These are phyloP conservation scores for Corallochytrium limacisporum DNA, from an alignment of 78 protist species.

Conservation along the genomic window DNA sequence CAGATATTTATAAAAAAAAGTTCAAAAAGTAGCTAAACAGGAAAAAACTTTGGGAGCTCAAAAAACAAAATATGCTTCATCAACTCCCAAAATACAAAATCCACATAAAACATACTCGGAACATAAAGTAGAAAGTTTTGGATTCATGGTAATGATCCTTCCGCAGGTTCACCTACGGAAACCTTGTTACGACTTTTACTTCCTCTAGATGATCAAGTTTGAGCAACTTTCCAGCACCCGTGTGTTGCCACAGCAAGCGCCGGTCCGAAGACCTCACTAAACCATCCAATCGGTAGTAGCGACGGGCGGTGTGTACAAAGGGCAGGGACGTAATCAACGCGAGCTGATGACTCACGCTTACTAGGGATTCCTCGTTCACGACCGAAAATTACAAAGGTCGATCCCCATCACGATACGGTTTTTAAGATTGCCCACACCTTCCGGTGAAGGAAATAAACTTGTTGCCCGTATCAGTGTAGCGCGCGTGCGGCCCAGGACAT, in stretches of 20 bases:
- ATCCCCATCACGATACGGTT: conserved; percentile 50
- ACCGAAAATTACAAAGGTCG: conserved; percentile 64
- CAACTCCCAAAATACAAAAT: too few species aligned
- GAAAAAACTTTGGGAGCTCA: background rate
- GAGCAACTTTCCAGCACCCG: background rate
- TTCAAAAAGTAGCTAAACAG: too few species aligned
- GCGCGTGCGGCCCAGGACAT: conserved; percentile 83
- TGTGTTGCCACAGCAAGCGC: background rate
- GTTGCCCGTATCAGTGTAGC: conserved; percentile 59
- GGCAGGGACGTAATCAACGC: conserved; percentile 80
- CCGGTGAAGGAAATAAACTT: conserved; percentile 37
- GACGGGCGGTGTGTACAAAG: conserved; percentile 89
- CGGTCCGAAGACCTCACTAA: conserved; percentile 67
- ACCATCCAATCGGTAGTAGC: conserved; percentile 79
- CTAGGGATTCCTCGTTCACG: conserved; percentile 79
- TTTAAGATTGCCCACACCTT: conserved; percentile 54
- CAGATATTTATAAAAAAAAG: too few species aligned
- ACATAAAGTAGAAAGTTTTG: too few species aligned
- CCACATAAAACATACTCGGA: too few species aligned
- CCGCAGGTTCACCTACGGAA: conserved; percentile 81
- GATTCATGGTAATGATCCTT: conserved; percentile 69
- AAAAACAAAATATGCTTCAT: background rate
- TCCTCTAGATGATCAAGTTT: conserved; percentile 69
- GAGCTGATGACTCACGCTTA: conserved; percentile 67
- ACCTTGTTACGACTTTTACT: conserved; percentile 73